phyloP scores from a whole-genome alignment of 495 filamentous ascomycete genomes.

The Aspergillus steynii region DNA sequence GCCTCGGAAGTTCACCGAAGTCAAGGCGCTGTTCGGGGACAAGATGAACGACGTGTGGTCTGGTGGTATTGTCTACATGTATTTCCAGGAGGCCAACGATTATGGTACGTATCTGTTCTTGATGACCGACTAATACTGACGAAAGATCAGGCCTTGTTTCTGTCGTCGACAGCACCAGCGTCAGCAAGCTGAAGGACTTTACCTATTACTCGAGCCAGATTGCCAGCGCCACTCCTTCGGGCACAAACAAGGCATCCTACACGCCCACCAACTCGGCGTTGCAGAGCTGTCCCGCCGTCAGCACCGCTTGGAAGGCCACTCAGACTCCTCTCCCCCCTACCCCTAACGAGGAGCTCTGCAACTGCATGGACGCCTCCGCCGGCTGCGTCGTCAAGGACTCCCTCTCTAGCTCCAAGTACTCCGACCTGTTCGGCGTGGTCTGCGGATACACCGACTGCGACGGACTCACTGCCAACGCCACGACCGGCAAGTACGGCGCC shows the following conservation, averaged over 20 bases:
- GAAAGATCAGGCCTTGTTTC: constrained; percentile 61
- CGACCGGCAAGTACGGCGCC: constrained; percentile 76
- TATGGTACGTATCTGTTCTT: constrained; percentile 59
- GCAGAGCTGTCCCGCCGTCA: constrained; percentile 67
- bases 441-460: constrained; percentile 68
- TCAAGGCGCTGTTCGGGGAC: constrained; percentile 73
- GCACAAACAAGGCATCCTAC: constrained; percentile 66
- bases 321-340: constrained; percentile 72
- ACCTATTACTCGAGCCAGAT: constrained; percentile 70
- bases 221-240: constrained; percentile 63
- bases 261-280: constrained; percentile 74
- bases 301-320: constrained; percentile 64
- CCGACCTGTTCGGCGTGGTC: constrained; percentile 68
- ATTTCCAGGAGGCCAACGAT: constrained; percentile 87
- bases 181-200: constrained; percentile 71
- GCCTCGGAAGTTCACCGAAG: constrained; percentile 82
- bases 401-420: constrained; percentile 54
- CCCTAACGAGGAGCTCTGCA: constrained; percentile 72
- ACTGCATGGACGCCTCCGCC: constrained; percentile 74
- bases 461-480: constrained; percentile 70
- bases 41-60: constrained; percentile 86
- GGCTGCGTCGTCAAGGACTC: constrained; percentile 63
- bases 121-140: not conserved
- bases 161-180: constrained; percentile 58
- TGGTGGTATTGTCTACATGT: constrained; percentile 97